phyloP scores from a whole-genome alignment of 1,284 basidiomycete genomes.

The Cutaneotrichosporon cutaneum region DNA sequence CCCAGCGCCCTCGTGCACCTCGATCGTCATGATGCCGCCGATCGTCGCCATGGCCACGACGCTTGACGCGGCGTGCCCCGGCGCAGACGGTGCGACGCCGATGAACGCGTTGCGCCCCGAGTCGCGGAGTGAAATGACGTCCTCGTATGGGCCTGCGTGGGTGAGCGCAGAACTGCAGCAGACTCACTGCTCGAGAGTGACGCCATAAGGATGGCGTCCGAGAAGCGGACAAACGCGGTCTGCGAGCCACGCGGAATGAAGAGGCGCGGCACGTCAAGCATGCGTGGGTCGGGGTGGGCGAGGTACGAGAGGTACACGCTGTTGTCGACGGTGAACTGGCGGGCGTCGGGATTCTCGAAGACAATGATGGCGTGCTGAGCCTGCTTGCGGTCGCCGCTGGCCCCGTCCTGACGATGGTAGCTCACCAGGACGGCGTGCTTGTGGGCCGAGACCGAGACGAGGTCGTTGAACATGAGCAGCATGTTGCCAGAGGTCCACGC shows the following conservation, averaged over 20 bases:
- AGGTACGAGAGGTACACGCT: slow-evolving; percentile 39
- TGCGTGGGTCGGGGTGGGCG: slow-evolving; percentile 50
- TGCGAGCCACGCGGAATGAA: slow-evolving; percentile 37
- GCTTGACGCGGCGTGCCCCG: slow-evolving; percentile 22
- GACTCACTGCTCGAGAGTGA: slow-evolving; percentile 34
- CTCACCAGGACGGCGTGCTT: slow-evolving; percentile 45
- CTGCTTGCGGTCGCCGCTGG: slow-evolving; percentile 17
- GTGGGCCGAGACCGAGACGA: slow-evolving; percentile 33
- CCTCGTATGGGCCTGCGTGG: slow-evolving; percentile 40
- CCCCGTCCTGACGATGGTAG: slow-evolving; percentile 31
- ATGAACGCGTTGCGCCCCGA: slow-evolving; percentile 46
- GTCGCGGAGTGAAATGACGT: slow-evolving; percentile 45
- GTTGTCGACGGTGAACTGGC: slow-evolving; percentile 32
- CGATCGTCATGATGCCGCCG: slow-evolving; percentile 47
- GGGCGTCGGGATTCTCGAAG: slow-evolving; percentile 29
- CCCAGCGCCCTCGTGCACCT: slow-evolving; percentile 30
- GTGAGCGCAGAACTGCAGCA: background rate
- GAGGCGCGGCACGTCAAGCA: slow-evolving; percentile 49
- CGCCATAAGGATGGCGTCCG: slow-evolving; percentile 47
- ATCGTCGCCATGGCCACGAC: slow-evolving; percentile 41
- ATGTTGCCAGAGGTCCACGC: slow-evolving; percentile 31
- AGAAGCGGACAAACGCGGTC: slow-evolving; percentile 52
- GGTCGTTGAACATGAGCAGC: slow-evolving; percentile 41
- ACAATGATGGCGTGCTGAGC: slow-evolving; percentile 40
- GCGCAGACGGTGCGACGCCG: slow-evolving; percentile 24